Evolutionary conservation across 228 moss, liverwort and hornwort genomes (phyloP), one percentile per base, ranked within the genome.

Genomic region (Sphagnum fallax): DNA sequence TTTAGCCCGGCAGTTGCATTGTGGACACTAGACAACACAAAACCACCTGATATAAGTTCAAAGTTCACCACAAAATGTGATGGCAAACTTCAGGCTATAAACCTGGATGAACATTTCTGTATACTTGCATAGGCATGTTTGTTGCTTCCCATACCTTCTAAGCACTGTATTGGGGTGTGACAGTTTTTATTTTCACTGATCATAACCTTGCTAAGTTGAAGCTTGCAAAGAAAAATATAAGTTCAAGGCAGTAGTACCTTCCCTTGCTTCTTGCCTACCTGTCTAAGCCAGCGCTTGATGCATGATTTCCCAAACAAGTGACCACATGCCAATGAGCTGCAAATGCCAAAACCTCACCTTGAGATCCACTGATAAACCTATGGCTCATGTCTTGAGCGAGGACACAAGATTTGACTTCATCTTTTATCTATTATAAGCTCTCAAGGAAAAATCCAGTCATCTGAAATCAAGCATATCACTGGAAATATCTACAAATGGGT

Each of bases 231-330:
- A 16, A 55, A 55, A 55, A 55, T 7, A 55, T 55, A 55, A 55
- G 55, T 6, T 6, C 55, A 55, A 55, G 8, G 12, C 55, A 16
- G 16, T 16, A 16, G 16, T 65, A 90, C 90, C 80, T 85, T 93
- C 81, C 85, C 81, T 61, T 82, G 70, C 71, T 77, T 91, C 71
- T 67, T 91, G 52, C 82, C 86, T 60, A 76, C 72, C 69, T 78
- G 76, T 69, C 75, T 84, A 73, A 94, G 77, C 94, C 94, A 94
- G 52, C 91, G 89, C 66, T 79, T 85, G 71, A 94, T 94, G 73
- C 94, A 94, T 67, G 84, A 77, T 73, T 88, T 82, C 50, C 94
- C 94, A 66, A 91, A 94, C 5, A 94, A 75, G 67, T 94, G 94
- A 0, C 94, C 94, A 83, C 94, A 94, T 63, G 88, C 82, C 70